phyloP scores from a whole-genome alignment of 2,329 filamentous ascomycete genomes.

The Arthrobotrys iridis region DNA sequence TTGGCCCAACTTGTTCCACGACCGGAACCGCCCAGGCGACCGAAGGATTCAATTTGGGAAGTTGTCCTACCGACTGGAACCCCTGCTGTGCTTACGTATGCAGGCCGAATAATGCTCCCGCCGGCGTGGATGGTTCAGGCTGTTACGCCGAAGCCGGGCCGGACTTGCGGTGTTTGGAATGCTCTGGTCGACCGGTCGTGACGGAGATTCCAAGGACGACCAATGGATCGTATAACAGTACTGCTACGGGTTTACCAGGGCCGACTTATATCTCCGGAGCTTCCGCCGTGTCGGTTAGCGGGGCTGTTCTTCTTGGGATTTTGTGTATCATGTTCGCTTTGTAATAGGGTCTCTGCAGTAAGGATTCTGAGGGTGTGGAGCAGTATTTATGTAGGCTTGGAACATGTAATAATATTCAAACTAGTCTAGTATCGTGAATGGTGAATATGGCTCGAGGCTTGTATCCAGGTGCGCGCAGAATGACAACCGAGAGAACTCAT shows the following conservation, averaged over 20 bases:
- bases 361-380: too few species aligned
- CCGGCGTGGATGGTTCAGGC: too few species aligned
- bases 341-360: too few species aligned
- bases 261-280: slow-evolving; percentile 10
- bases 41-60: background rate
- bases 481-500: too few species aligned
- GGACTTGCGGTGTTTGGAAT: background rate
- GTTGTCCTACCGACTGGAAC: background rate
- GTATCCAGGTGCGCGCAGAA: too few species aligned
- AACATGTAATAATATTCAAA: too few species aligned
- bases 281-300: background rate
- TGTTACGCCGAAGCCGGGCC: too few species aligned
- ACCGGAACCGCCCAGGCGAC: background rate
- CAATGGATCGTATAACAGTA: background rate
- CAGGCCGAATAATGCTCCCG: background rate
- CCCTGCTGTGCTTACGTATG: background rate
- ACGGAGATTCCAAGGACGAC: background rate
- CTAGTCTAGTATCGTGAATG: too few species aligned
- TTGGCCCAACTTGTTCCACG: background rate
- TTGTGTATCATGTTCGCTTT: background rate
- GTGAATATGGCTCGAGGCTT: too few species aligned
- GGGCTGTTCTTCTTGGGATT: background rate
- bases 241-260: background rate
- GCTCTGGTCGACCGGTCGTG: background rate
- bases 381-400: too few species aligned